Conservation (phyloP, 1,139 yeast genomes). For the Yamadazyma dendronema region DNA sequence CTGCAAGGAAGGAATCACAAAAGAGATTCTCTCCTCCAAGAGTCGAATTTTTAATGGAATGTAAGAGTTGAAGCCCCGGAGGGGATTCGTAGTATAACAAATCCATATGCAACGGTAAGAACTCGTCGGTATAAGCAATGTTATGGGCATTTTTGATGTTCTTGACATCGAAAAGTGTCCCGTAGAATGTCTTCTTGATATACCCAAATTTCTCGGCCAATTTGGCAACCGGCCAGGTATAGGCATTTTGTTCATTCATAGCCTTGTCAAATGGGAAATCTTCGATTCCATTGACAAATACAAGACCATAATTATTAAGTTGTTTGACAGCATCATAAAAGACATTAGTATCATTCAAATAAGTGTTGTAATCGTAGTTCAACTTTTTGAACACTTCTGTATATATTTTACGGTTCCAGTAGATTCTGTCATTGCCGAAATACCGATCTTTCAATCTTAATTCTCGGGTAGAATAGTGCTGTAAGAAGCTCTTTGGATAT, state of each 20-base stretch:
- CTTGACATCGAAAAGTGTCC: constrained; percentile 68
- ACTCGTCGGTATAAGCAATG: constrained; percentile 68
- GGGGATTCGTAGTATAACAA: constrained; percentile 78
- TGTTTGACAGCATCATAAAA: constrained; percentile 43
- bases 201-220: constrained; percentile 69
- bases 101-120: constrained; percentile 80
- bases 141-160: constrained; percentile 62
- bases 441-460: constrained; percentile 31
- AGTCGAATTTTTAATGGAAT: constrained; percentile 61
- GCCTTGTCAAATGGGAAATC: constrained; percentile 20
- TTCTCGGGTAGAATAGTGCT: constrained; percentile 36
- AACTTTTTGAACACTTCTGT: constrained; percentile 19
- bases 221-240: constrained; percentile 40
- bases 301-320: constrained; percentile 59
- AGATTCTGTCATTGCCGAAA: constrained; percentile 32
- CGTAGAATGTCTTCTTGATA: constrained; percentile 71
- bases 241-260: constrained; percentile 29
- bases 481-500: constrained; percentile 50
- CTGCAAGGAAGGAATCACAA: constrained; percentile 75
- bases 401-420: constrained; percentile 38
- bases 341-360: constrained; percentile 32
- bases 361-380: constrained; percentile 40
- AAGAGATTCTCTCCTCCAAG: constrained; percentile 71
- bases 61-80: constrained; percentile 77
- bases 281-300: constrained; percentile 56